A percentile compares a stretch with the other conserved stretches of the same genome.
Conservation (phyloP, 306 rosid genomes). For the Lotus japonicus region DNA sequence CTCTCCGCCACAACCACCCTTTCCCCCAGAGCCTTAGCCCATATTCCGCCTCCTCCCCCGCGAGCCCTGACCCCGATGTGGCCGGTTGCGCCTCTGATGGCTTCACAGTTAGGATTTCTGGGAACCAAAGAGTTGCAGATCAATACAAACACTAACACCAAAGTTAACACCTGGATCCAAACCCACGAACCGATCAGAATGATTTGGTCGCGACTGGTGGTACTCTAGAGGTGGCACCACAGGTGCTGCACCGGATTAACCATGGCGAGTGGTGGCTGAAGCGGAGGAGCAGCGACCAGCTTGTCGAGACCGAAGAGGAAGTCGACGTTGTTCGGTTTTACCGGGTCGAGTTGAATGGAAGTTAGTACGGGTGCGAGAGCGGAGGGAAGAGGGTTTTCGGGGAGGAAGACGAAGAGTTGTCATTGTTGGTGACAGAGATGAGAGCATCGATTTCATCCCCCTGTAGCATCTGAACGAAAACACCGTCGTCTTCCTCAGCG, state of each 20-base stretch:
- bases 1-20: too few species aligned
- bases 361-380: too few species aligned
- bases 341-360: too few species aligned
- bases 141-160: too few species aligned
- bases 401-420: conserved; percentile 61
- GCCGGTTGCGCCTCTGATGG: too few species aligned
- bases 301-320: conserved; percentile 61
- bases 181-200: conserved; percentile 34
- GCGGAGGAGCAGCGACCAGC: conserved; percentile 14
- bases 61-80: too few species aligned
- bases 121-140: too few species aligned
- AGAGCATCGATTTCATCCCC: conserved; percentile 87
- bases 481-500: conserved; percentile 61
- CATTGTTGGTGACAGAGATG: too few species aligned
- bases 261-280: conserved; percentile 14
- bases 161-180: conserved; percentile 41
- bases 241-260: conserved; percentile 39
- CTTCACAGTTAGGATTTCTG: too few species aligned
- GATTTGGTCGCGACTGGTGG: conserved; percentile 2
- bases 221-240: conserved; percentile 38
- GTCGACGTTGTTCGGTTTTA: conserved; percentile 57
- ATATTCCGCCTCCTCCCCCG: too few species aligned
- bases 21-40: too few species aligned
- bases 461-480: conserved; percentile 74
- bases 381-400: neutral